Conservation (phyloP, 768 basidiomycete genomes). For the Macrocybe gigantea region DNA sequence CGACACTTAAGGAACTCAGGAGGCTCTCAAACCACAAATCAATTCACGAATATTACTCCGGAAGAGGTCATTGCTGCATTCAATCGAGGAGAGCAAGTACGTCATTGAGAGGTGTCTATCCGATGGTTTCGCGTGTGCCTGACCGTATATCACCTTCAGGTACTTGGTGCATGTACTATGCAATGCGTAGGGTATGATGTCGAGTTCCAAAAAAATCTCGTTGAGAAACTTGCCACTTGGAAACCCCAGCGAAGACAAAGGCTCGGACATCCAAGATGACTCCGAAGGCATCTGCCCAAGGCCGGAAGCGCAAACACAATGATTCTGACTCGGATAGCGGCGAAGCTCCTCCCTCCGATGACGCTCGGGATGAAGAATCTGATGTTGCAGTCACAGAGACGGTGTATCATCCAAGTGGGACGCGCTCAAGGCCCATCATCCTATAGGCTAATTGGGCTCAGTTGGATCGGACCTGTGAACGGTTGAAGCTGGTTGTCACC, state of each 20-base stretch:
- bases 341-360: not conserved
- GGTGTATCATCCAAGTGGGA: too few relatives aligned
- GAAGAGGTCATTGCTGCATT: not conserved
- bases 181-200: not conserved
- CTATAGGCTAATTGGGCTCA: too few relatives aligned
- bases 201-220: not conserved
- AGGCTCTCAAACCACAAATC: not conserved
- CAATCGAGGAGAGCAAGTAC: not conserved
- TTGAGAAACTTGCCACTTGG: not conserved
- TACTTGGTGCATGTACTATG: not conserved
- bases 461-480: too few relatives aligned
- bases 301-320: not conserved
- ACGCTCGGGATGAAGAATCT: not conserved
- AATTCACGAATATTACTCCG: not conserved
- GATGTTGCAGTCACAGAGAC: too few relatives aligned
- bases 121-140: too few relatives aligned
- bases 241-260: not conserved
- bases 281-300: not conserved
- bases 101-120: not conserved
- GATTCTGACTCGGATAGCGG: not conserved
- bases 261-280: not conserved
- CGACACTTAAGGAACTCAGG: not conserved
- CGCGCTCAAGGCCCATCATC: too few relatives aligned
- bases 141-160: not conserved
- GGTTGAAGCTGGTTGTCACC: too few relatives aligned